A percentile compares a stretch with the other conserved stretches of the same genome.
Conservation (phyloP, 2,329 filamentous ascomycete species). For the Colletotrichum neosansevieriae region DNA sequence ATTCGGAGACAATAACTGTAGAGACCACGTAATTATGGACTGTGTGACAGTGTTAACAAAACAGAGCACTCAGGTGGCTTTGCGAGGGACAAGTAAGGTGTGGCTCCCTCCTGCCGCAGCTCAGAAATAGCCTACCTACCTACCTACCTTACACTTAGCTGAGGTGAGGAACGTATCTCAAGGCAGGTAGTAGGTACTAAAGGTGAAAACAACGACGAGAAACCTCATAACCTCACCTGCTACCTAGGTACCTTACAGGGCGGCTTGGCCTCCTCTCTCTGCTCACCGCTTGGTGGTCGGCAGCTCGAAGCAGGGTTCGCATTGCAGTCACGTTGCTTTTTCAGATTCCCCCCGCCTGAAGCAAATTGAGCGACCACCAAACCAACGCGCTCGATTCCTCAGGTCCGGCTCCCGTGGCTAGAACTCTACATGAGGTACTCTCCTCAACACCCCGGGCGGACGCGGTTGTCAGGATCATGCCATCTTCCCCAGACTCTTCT, state of each 20-base stretch:
- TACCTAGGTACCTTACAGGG: too few species aligned
- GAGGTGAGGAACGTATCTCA: too few species aligned
- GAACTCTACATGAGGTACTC: not conserved
- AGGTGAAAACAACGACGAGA: not conserved
- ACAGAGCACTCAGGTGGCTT: too few species aligned
- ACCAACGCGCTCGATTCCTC: not conserved
- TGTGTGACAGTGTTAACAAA: not conserved
- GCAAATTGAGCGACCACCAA: not conserved
- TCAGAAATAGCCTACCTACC: not conserved
- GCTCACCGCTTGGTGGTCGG: slow-evolving; percentile 17
- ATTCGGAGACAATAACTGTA: not conserved
- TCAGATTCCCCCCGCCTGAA: not conserved
- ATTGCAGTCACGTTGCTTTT: slow-evolving; percentile 7
- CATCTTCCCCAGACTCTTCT: not conserved
- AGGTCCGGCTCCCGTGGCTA: too few species aligned
- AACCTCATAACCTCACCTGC: slow-evolving; percentile 2
- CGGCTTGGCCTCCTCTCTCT: too few species aligned
- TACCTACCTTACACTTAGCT: too few species aligned
- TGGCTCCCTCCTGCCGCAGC: slow-evolving; percentile 4
- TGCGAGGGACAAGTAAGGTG: not conserved
- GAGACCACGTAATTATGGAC: not conserved
- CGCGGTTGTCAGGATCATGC: not conserved
- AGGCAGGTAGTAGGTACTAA: not conserved
- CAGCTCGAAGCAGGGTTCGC: slow-evolving; percentile 6
- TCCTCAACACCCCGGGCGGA: not conserved